Evolutionary conservation across 2,329 filamentous ascomycete genomes (phyloP), one percentile per base, ranked within the genome.

Genomic region (Meredithiella fracta): DNA sequence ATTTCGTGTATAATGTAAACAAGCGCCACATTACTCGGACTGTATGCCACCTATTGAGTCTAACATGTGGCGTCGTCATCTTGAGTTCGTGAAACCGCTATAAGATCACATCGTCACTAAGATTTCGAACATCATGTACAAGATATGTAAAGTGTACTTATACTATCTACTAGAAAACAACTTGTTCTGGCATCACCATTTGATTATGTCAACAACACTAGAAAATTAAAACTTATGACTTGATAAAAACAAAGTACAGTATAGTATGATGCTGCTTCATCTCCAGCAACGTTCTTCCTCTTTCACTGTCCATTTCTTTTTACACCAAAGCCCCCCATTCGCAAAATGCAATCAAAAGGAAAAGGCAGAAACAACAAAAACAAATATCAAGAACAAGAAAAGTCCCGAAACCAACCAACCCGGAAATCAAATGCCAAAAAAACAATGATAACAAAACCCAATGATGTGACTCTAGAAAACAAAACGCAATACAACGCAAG

Each of bases 381-480:
- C 40, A 59, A 60, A 50, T 22, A 56, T 47, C 47, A 58, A 53
- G 58, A 60, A 59, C 55, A 61, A 59, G 55, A 59, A 58, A 47
- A 54, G 47, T 31, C 47, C 54, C 31, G n/a, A 47, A 49, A 26
- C 23, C 23, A 31, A 29, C 15, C 37, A 44, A 54, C 42, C 4
- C 40, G 15, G 40, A 52, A 52, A 34, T 31, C 29, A 54, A 54
- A 31, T 29, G 44, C 40, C 14, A 11, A 3, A 25, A n/a, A 42
- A 44, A 44, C 40, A 44, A 44, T 44, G 40, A 49, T 38, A 51
- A 51, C 49, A 51, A 51, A 51, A 51, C 49, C 29, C 25, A 51
- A 51, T 44, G 6, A 44, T 44, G 40, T 44, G 40, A 44, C 40
- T 44, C 20, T 17, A 44, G 5, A 51, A 51, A 50, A 50, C 22